Conservation (phyloP, 495 filamentous ascomycete genomes). For the Chaetomium fimeti region DNA sequence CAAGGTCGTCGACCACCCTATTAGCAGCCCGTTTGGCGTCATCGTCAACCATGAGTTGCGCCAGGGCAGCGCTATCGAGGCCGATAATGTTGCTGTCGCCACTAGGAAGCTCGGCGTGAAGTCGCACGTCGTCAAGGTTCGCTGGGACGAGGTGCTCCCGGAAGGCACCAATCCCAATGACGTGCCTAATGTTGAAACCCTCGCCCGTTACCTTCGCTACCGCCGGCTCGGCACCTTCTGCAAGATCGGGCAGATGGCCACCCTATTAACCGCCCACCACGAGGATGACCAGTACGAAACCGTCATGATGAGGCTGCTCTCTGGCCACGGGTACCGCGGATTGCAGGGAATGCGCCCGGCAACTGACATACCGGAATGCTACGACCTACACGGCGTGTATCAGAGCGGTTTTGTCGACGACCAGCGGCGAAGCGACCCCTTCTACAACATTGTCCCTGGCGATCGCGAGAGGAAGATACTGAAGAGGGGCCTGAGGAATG, state of each 20-base stretch:
- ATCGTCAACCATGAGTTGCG: slow-evolving; percentile 80
- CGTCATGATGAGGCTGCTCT: slow-evolving; percentile 68
- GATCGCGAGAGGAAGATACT: slow-evolving; percentile 23
- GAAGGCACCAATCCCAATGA: slow-evolving; percentile 37
- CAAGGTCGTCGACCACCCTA: slow-evolving; percentile 39
- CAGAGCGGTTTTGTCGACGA: slow-evolving; percentile 60
- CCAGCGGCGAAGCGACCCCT: slow-evolving; percentile 31
- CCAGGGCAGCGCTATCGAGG: slow-evolving; percentile 66
- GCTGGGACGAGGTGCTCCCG: slow-evolving; percentile 38
- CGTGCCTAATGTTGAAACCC: slow-evolving; percentile 68
- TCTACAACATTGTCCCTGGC: slow-evolving; percentile 30
- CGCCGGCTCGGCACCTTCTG: slow-evolving; percentile 65
- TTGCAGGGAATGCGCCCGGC: slow-evolving; percentile 65
- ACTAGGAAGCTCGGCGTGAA: slow-evolving; percentile 42
- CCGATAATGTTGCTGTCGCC: slow-evolving; percentile 54
- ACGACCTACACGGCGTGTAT: slow-evolving; percentile 66
- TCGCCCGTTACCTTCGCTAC: slow-evolving; percentile 74
- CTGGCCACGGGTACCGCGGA: slow-evolving; percentile 60
- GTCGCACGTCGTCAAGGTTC: slow-evolving; percentile 29
- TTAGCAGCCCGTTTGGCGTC: slow-evolving; percentile 57
- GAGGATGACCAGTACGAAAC: slow-evolving; percentile 86
- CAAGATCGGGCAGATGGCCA: slow-evolving; percentile 43
- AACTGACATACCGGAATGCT: slow-evolving; percentile 76
- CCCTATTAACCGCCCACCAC: slow-evolving; percentile 78
- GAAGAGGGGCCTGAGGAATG: slow-evolving; percentile 24